Evolutionary conservation across 805 yeast genomes (phyloP), one percentile per base, ranked within the genome.

Genomic region (Ogataea paraovalis): DNA sequence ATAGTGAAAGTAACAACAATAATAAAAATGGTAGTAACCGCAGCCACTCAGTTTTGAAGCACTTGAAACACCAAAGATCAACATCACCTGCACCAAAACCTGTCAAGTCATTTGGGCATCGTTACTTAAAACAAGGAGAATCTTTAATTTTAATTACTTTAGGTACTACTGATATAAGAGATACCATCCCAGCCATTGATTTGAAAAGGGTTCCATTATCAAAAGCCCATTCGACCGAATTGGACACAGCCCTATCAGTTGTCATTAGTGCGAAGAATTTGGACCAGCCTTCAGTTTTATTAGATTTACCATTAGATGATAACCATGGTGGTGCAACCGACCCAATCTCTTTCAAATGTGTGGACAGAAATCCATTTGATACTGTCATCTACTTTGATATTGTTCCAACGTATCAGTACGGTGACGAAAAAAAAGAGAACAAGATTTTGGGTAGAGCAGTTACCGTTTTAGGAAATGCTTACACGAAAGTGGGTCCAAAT

Each of bases 231-330:
- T 76, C 83, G n/a, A 86, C 96, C 0, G 94, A 87, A 61, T 72
- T 90, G 34, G 97, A 91, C 56, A 88, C 96, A 3, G 96, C 96
- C 0, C 75, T 91, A 34, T 85, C 96, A 0, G 70, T 91, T 39
- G 80, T 81, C 9, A 76, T 91, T 21, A 68, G 73, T n/a, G 73
- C 78, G 1, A 60, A 59, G 34, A 62, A 57, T 43, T 46, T 68
- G 10, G 84, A 78, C 47, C 77, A 86, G 3, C 80, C 87, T 1
- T 52, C 60, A 18, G 78, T 79, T 1, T 72, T 84, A 7, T 62
- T 85, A 22, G 97, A 90, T 57, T 71, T 91, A 51, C 97, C 97
- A 2, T 67, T 87, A 38, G 94, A 90, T 59, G 96, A 87, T 56
- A 83, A 78, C 43, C 80, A 78, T 58, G 83, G 83, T 2, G 69